Evolutionary conservation across 2,329 filamentous ascomycete genomes (phyloP).

Genomic region (Penicillium crustosum): DNA sequence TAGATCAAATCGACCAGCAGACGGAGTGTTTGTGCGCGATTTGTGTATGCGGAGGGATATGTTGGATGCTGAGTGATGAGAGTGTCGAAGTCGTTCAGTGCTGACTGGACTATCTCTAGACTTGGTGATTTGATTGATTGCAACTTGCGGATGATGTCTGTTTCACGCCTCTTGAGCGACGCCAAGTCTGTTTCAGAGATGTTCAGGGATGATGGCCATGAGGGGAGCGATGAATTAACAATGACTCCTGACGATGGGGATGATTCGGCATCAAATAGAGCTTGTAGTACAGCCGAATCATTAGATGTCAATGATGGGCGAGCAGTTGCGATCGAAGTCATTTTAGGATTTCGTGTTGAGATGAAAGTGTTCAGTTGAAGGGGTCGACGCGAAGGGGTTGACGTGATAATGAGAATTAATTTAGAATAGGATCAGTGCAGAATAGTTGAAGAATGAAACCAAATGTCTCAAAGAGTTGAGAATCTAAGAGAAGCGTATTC

Average conservation of each 20-base stretch:
- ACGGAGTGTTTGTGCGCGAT: constrained; percentile 54
- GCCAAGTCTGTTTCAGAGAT: constrained; percentile 41
- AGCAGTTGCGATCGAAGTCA: constrained; percentile 23
- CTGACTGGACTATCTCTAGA: constrained; percentile 28
- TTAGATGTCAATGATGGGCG: constrained; percentile 41
- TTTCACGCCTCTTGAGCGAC: constrained; percentile 41
- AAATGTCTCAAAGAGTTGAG: background rate
- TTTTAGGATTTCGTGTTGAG: constrained; percentile 8
- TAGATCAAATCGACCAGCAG: constrained; percentile 33
- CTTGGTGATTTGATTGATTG: constrained; percentile 25
- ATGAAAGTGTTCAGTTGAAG: too few species aligned
- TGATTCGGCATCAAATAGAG: constrained; percentile 49
- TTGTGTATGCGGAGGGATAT: constrained; percentile 57
- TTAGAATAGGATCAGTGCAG: background rate
- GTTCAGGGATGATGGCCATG: constrained; percentile 38
- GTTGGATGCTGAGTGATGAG: constrained; percentile 46
- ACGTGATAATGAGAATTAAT: background rate
- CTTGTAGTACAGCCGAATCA: constrained; percentile 47
- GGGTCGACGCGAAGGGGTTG: too few species aligned
- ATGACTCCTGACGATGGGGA: constrained; percentile 40
- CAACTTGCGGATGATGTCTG: constrained; percentile 42
- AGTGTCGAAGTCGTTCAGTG: constrained; percentile 41
- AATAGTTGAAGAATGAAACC: background rate
- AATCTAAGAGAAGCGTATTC: background rate
- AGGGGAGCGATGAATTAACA: constrained; percentile 41